Evolutionary conservation across 257 asterid species (phyloP).

Genomic region (Nicotiana attenuata): DNA sequence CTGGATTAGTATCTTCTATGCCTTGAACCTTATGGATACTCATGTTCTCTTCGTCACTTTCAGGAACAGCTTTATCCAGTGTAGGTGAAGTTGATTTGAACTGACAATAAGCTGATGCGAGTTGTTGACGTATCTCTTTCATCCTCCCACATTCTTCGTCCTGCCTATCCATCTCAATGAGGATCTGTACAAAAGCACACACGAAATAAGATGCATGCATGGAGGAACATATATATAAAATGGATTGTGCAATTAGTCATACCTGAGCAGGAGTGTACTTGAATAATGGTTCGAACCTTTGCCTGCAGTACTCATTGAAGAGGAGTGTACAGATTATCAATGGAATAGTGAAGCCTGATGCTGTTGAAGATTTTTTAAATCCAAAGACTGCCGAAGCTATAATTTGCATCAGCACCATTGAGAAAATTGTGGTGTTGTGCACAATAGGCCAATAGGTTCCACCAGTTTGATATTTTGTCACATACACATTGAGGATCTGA

Average conservation of each 20-base stretch:
- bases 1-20: slow-evolving; percentile 26
- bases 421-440: slow-evolving; percentile 35
- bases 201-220: neutral
- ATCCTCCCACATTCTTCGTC: slow-evolving; percentile 54
- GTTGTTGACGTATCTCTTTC: slow-evolving; percentile 50
- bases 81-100: slow-evolving; percentile 21
- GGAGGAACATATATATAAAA: neutral
- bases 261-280: slow-evolving; percentile 31
- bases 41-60: slow-evolving; percentile 15
- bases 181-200: slow-evolving; percentile 57
- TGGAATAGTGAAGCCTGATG: slow-evolving; percentile 30
- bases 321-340: slow-evolving; percentile 30
- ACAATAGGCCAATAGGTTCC: slow-evolving; percentile 42
- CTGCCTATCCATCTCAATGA: slow-evolving; percentile 79
- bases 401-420: slow-evolving; percentile 32
- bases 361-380: slow-evolving; percentile 26
- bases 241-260: neutral
- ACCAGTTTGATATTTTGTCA: slow-evolving; percentile 33
- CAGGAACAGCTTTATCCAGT: slow-evolving; percentile 12
- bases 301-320: slow-evolving; percentile 37
- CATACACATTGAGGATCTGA: slow-evolving; percentile 40
- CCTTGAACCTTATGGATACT: slow-evolving; percentile 19
- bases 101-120: slow-evolving; percentile 57
- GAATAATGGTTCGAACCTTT: slow-evolving; percentile 33
- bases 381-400: slow-evolving; percentile 36